Percentiles rank a stretch among this genome's conserved stretches.
These are phyloP conservation scores for Scleroderma citrinum DNA, from an alignment of 768 basidiomycete genomes.

Conservation along the genomic window DNA sequence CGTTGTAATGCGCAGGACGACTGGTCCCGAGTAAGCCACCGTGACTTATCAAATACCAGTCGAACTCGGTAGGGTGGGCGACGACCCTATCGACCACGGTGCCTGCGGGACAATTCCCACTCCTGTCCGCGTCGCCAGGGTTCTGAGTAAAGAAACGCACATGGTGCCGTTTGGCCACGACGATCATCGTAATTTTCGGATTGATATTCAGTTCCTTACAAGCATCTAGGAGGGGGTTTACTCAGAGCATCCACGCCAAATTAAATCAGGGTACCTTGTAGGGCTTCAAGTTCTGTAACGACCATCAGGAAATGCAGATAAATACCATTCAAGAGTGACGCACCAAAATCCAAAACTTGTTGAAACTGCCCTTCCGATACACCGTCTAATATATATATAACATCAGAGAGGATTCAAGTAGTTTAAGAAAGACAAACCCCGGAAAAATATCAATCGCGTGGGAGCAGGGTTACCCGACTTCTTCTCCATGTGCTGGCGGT, in stretches of 20 bases:
- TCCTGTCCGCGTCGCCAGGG: slow-evolving; percentile 47
- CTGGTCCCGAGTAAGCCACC: slow-evolving; percentile 75
- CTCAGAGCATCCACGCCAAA: not conserved
- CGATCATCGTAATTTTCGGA: slow-evolving; percentile 66
- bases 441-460: slow-evolving; percentile 70
- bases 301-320: not conserved
- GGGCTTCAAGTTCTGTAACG: slow-evolving; percentile 46
- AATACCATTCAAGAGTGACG: slow-evolving; percentile 6
- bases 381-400: slow-evolving; percentile 33
- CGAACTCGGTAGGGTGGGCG: slow-evolving; percentile 65
- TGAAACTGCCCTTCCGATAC: slow-evolving; percentile 53
- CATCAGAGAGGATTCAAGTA: slow-evolving; percentile 2
- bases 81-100: slow-evolving; percentile 72
- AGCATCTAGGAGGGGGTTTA: slow-evolving; percentile 41
- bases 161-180: slow-evolving; percentile 63
- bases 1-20: slow-evolving; percentile 53
- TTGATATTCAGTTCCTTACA: slow-evolving; percentile 52
- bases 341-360: slow-evolving; percentile 48
- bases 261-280: slow-evolving; percentile 42
- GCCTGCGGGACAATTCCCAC: slow-evolving; percentile 71
- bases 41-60: slow-evolving; percentile 76
- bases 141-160: slow-evolving; percentile 49
- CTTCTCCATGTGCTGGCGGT: slow-evolving; percentile 51
- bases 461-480: slow-evolving; percentile 39
- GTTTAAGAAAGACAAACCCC: slow-evolving; percentile 38